Evolutionary conservation across 2,329 filamentous ascomycete genomes (phyloP), one percentile per base, ranked within the genome.

Genomic region (Venturia effusa): DNA sequence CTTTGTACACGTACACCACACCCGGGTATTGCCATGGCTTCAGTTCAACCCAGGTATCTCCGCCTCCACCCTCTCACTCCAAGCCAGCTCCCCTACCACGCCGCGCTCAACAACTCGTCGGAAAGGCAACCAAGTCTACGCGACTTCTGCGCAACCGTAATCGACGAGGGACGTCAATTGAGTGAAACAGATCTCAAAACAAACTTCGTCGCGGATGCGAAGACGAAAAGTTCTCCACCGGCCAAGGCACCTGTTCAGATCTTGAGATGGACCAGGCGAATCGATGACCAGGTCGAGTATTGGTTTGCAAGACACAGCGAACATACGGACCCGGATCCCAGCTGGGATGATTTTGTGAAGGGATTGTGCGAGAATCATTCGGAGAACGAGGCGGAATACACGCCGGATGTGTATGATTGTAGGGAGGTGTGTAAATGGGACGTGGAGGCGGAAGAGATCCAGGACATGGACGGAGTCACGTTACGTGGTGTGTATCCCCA

Each of bases 311-410:
- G 27, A 17, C 40, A 40, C 11, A 62, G 62, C 24, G 27, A 39
- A 54, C 61, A 55, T 51, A 27, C 22, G 10, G 45, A 51, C 27
- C 45, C 45, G 10, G 45, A 51, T 51, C 45, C 45, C 7, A 51
- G n/a, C 57, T 89, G 85, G 82, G 76, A 75, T 0, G 88, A 91
- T 72, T 88, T 90, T 71, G 77, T 80, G 43, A 72, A 72, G 40
- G 80, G 78, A 67, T 81, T 90, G 71, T 83, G 85, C 68, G 77
- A 82, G 43, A 73, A 81, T 43, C 85, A 88, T 70, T 80, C 79
- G 43, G 73, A 77, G 69, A 78, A 83, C 59, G 85, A 88, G 73
- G 74, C 75, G 62, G 77, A 79, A 15, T 87, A 86, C 70, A 87
- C 84, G 55, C 82, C 84, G 1, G 77, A 78, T 60, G 77, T 87